A percentile compares a stretch with the other conserved stretches of the same genome.
These are phyloP conservation scores for Trametes meyenii DNA, from an alignment of 768 basidiomycete genomes.

Conservation along the genomic window DNA sequence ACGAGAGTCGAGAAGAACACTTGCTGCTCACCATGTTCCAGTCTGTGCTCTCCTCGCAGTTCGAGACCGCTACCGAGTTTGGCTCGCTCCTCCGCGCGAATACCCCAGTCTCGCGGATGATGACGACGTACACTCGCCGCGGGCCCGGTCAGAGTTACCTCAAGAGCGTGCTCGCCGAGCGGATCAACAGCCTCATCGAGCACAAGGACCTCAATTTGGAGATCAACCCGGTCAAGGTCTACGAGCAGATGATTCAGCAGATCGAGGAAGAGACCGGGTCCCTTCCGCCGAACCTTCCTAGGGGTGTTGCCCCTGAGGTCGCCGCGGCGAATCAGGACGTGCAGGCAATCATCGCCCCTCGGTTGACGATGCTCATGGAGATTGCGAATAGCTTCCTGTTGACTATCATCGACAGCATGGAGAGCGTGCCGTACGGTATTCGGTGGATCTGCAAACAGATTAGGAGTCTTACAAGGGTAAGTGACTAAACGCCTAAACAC, in stretches of 20 bases:
- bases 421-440: conserved; percentile 98
- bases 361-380: conserved; percentile 99
- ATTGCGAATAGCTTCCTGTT: conserved; percentile 97
- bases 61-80: conserved; percentile 98
- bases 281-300: conserved; percentile 86
- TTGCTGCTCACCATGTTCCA: conserved; percentile 99
- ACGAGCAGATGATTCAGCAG: conserved; percentile 99
- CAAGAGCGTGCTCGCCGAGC: conserved; percentile 95
- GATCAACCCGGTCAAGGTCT: conserved; percentile 99
- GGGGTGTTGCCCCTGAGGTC: conserved; percentile 92
- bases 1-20: conserved; percentile 92
- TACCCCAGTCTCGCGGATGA: conserved; percentile 99
- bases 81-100: conserved; percentile 98
- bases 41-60: conserved; percentile 97
- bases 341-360: conserved; percentile 96
- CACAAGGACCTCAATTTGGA: conserved; percentile 99
- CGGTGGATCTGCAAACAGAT: conserved; percentile 99
- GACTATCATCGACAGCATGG: conserved; percentile 98
- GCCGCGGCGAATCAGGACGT: conserved; percentile 94
- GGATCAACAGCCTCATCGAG: conserved; percentile 98
- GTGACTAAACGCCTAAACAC: conserved; percentile 26
- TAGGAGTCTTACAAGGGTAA: conserved; percentile 89
- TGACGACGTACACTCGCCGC: conserved; percentile 99
- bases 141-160: conserved; percentile 99
- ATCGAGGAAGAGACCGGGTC: conserved; percentile 97